Base-by-base conservation (phyloP, 2,329 filamentous ascomycete genomes). In the Cladophialophora exuberans region DNA sequence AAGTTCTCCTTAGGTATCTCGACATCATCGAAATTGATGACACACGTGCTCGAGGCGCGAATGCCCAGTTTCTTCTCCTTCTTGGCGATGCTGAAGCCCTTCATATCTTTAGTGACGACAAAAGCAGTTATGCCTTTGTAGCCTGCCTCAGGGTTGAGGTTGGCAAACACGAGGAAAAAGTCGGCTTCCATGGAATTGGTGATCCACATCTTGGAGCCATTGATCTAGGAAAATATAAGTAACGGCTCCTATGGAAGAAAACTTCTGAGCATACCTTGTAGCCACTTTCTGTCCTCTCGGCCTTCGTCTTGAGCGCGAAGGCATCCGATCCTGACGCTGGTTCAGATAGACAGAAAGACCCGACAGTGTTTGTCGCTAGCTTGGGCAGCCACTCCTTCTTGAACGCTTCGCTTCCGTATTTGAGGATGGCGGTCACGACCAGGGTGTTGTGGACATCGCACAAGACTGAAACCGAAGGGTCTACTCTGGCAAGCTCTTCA, bases 31-130 rank as follows among this genome's bases (percentile, higher is more conserved):
- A 99, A 96, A 81, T 90, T 97, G 72, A 99, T 81, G 61, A 97
- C 93, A 74, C 94, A 99, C 26, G 94, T 99, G 77, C 89, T 95
- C 76, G 89, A 95, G 50, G 94, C 94, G 69, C 84, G 87, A 77
- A 99, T 99, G 56, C 94, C 94, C 44, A 99, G 86, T 81, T 99
- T 99, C 87, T 97, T 97, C 81, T 99, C 94, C 81, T 99, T 99
- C 84, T 99, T 99, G 35, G 94, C 91, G 68, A 99, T 95, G 58
- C 84, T 86, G 80, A 99, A 97, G 28, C 94, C 94, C 52, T 87
- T 86, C 45, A 84, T 89, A 67, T 81, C 87, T 79, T 96, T 97
- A 76, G 97, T 92, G 36, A 97, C 86, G 58, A 99, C 79, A 71
- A 99, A 99, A 48, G 94, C 94, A 1, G 91, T 92, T 73, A 99